Evolutionary conservation across 345 rosid genomes (phyloP), one percentile per base, ranked within the genome.

Genomic region (Rhizophora mangle): DNA sequence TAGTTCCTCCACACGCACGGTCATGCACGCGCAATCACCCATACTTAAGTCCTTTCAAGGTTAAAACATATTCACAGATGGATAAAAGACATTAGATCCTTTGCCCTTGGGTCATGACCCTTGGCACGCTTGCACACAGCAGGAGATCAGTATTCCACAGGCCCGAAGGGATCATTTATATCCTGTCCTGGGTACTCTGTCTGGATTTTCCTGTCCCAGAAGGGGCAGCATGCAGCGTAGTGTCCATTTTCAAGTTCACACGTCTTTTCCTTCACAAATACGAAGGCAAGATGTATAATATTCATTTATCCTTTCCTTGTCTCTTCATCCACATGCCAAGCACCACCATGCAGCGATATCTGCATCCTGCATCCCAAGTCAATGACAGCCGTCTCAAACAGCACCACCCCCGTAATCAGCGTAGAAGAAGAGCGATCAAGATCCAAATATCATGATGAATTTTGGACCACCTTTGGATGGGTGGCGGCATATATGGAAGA

Each of bases 401-500:
- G 34, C 59, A 36, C 11, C 30, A 43, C 10, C 8, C 37, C 20
- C 59, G 22, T 0, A 62, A 37, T 47, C 31, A 30, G 59, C 59
- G 11, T 30, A 16, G 0, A 16, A 56, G 36, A 36, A 64, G 43
- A n/a, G 65, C 24, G 32, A 31, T 37, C 10, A 11, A 11, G 49
- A 60, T 32, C 49, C 10, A 8, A 49, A 37, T 37, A 43, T 82
- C 79, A 78, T 7, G 82, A 57, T 10, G 82, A 72, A 66, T 74
- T 83, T 63, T 81, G 89, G 37, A 77, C 75, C 37, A 86, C 63
- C 83, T 90, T 90, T 39, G 94, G 98, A 73, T 87, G 96, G 57
- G 97, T 87, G 37, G 97, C 89, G 24, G 97, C 99, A 46, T 92
- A 89, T 61, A 96, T 82, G 0, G 99, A 90, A 52, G 90, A 79